Percentiles rank a stretch among this genome's conserved stretches.
These are phyloP conservation scores for Penicillium sp. DNA, from an alignment of 2,329 filamentous ascomycete genomes.

Conservation along the genomic window DNA sequence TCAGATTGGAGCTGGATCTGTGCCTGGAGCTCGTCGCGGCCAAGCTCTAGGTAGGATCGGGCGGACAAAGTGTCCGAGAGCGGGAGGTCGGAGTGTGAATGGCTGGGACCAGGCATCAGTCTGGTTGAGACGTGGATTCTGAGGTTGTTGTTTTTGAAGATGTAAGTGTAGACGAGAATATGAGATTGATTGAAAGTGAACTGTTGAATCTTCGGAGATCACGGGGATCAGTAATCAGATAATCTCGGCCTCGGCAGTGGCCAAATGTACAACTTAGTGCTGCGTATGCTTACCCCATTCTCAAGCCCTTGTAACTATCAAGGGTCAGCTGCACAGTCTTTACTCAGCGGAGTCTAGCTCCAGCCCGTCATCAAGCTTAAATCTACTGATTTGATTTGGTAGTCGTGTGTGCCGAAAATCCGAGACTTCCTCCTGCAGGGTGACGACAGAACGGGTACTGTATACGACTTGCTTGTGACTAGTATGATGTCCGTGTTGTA, in stretches of 20 bases:
- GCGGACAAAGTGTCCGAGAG: conserved; percentile 27
- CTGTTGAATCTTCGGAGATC: background rate
- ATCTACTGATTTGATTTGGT: background rate
- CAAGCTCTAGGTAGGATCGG: conserved; percentile 29
- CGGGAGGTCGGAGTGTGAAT: conserved; percentile 12
- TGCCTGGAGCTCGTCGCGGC: conserved; percentile 4
- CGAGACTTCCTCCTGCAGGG: background rate
- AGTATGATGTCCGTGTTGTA: background rate
- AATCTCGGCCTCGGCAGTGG: conserved; percentile 7
- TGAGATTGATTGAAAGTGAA: background rate
- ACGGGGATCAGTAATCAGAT: conserved; percentile 7
- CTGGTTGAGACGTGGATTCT: background rate
- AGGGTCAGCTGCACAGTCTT: conserved; percentile 3
- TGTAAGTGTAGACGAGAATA: background rate
- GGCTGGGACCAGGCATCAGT: conserved; percentile 15
- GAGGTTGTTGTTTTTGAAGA: background rate
- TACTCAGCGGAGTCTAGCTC: background rate
- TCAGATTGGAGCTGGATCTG: background rate
- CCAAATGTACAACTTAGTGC: background rate
- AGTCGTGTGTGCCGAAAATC: background rate
- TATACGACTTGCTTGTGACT: background rate
- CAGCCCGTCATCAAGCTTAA: background rate
- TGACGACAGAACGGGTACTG: conserved; percentile 1
- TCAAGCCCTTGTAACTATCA: background rate
- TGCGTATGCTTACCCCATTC: background rate